Percentiles rank a stretch among this genome's conserved stretches.
phyloP scores from a whole-genome alignment of 306 rosid genomes.

The Fagus sylvatica region DNA sequence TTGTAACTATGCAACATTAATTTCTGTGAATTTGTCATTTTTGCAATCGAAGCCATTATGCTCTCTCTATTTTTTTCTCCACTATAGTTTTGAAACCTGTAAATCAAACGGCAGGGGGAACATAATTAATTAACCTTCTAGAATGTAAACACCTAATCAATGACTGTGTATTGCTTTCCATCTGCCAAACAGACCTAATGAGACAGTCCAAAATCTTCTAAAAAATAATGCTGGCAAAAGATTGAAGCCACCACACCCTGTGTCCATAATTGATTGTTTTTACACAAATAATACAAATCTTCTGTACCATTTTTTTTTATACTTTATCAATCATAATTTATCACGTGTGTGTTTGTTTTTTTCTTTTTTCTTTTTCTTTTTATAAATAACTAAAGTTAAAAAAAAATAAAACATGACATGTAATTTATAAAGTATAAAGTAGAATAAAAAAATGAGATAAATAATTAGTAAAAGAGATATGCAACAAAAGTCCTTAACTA shows the following conservation, averaged over 20 bases:
- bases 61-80: neutral
- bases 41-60: too few species aligned
- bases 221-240: slow-evolving; percentile 25
- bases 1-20: too few species aligned
- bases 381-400: too few species aligned
- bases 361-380: too few species aligned
- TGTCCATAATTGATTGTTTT: slow-evolving; percentile 26
- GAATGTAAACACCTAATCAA: slow-evolving; percentile 10
- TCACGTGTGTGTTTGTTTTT: too few species aligned
- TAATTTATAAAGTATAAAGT: too few species aligned
- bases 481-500: neutral
- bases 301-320: neutral
- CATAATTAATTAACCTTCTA: slow-evolving; percentile 5
- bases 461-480: neutral
- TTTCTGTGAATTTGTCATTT: too few species aligned
- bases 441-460: neutral
- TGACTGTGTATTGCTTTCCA: slow-evolving; percentile 6
- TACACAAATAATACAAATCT: slow-evolving; percentile 5
- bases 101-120: neutral
- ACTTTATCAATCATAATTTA: too few species aligned
- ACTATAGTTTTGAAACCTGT: neutral
- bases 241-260: slow-evolving; percentile 22
- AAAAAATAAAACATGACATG: too few species aligned
- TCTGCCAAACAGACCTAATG: slow-evolving; percentile 22
- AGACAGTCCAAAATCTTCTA: slow-evolving; percentile 31